Evolutionary conservation across 2,329 filamentous ascomycete species (phyloP), one percentile per base, ranked within the genome.

Genomic region (Hypoxylon sp.): DNA sequence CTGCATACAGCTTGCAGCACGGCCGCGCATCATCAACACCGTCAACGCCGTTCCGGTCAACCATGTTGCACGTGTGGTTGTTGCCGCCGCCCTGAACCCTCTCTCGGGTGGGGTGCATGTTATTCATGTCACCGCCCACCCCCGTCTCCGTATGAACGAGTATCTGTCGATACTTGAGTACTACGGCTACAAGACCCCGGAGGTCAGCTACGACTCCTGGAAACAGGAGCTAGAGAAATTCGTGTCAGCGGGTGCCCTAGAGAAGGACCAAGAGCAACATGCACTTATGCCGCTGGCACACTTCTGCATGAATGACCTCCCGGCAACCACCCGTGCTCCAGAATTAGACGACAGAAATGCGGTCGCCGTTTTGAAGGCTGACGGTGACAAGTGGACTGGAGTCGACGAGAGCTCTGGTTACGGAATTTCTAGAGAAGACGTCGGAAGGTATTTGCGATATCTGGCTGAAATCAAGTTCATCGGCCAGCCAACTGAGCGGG

Each of bases 1-100:
- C 61, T 97, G 93, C 73, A 82, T 97, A 52, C 94, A 98, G 78
- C 83, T 97, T 2, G 81, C 81, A 2, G 83, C 84, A 2, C 85
- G 93, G 0, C 95, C 94, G 0, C 85, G 87, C 70, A 96, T 97
- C 71, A 79, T 84, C 76, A 98, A 97, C 81, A 92, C 93, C 0
- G 88, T 97, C 78, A 98, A 97, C 81, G 88, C 90, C 77, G 91
- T 97, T 0, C 94, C 95, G 0, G 93, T 97, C 24, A 88, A 89
- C 67, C 93, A 97, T 70, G 93, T 97, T 33, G 87, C 90, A 1
- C 85, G 87, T n/a, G 87, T 97, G 6, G 91, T 97, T 24, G 88
- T 93, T 16, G 92, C 93, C 0, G 83, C 90, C 4, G 85, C 88
- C 0, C 84, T 96, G 71, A 85, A 90, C 73, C 89, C 89, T 0